Conservation (phyloP, 2,329 filamentous ascomycete species). For the Penicillium sp. region DNA sequence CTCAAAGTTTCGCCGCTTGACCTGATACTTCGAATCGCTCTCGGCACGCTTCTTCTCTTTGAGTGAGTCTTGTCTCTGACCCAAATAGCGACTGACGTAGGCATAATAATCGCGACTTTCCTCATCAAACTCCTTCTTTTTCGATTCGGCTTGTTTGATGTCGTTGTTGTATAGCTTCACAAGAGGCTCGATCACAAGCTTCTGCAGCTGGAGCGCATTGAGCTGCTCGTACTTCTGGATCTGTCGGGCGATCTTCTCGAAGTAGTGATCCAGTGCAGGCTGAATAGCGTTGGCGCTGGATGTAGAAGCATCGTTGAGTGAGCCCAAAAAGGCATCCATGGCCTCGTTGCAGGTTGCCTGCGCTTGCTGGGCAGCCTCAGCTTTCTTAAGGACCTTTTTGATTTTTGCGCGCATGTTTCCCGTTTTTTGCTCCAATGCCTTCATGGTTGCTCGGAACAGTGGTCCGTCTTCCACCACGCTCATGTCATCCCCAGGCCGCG, state of each 20-base stretch:
- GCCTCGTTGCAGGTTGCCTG: conserved; percentile 83
- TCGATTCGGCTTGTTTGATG: conserved; percentile 94
- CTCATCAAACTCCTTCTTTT: conserved; percentile 97
- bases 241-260: conserved; percentile 90
- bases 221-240: conserved; percentile 81
- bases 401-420: conserved; percentile 89
- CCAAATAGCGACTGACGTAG: conserved; percentile 92
- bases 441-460: conserved; percentile 93
- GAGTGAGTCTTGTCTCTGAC: conserved; percentile 87
- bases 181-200: conserved; percentile 90
- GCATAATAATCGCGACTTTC: conserved; percentile 98
- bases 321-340: conserved; percentile 74
- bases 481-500: conserved; percentile 79
- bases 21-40: conserved; percentile 93
- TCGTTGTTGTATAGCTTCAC: conserved; percentile 87
- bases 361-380: conserved; percentile 77
- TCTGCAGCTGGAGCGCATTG: conserved; percentile 79
- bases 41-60: conserved; percentile 96
- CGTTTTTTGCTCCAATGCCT: conserved; percentile 92
- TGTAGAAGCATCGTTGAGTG: conserved; percentile 76
- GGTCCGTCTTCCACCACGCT: conserved; percentile 85
- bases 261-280: conserved; percentile 94
- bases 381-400: conserved; percentile 91
- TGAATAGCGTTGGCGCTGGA: conserved; percentile 97
- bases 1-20: conserved; percentile 89